A percentile compares a stretch with the other conserved stretches of the same genome.
Conservation (phyloP, 2,329 filamentous ascomycete genomes). For the Gaeumannomyces tritici region DNA sequence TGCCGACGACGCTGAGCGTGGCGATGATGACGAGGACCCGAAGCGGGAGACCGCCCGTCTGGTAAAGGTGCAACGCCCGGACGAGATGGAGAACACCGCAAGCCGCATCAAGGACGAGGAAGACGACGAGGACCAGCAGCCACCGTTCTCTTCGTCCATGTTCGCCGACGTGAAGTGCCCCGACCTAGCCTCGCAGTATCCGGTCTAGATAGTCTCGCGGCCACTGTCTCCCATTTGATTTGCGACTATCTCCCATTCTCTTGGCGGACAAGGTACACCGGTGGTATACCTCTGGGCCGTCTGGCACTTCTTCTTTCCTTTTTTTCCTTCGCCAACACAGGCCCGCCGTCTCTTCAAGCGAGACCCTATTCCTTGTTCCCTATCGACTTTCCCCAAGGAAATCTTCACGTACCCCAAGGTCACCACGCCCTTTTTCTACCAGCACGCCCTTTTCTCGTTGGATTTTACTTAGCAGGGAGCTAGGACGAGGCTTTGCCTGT, state of each 20-base stretch:
- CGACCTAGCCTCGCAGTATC: not conserved
- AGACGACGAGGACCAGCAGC: not conserved
- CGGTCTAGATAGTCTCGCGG: not conserved
- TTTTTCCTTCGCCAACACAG: too few relatives aligned
- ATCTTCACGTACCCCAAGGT: not conserved
- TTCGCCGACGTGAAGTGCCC: not conserved
- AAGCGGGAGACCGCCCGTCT: not conserved
- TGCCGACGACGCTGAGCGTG: not conserved
- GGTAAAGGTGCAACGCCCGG: not conserved
- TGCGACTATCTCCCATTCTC: not conserved
- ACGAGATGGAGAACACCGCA: not conserved
- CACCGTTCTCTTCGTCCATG: not conserved
- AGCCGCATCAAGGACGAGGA: not conserved
- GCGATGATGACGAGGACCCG: not conserved
- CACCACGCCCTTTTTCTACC: not conserved
- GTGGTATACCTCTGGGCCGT: too few relatives aligned
- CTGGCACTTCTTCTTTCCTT: not conserved
- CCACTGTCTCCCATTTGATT: not conserved
- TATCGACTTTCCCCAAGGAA: not conserved
- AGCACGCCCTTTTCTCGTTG: not conserved
- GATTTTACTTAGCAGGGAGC: too few relatives aligned
- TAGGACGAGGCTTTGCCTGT: too few relatives aligned
- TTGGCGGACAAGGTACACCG: too few relatives aligned
- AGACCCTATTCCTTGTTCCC: too few relatives aligned
- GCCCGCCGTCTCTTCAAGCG: too few relatives aligned